Base-by-base conservation (phyloP, 129 eudicot species). In the Smallanthus sonchifolius region DNA sequence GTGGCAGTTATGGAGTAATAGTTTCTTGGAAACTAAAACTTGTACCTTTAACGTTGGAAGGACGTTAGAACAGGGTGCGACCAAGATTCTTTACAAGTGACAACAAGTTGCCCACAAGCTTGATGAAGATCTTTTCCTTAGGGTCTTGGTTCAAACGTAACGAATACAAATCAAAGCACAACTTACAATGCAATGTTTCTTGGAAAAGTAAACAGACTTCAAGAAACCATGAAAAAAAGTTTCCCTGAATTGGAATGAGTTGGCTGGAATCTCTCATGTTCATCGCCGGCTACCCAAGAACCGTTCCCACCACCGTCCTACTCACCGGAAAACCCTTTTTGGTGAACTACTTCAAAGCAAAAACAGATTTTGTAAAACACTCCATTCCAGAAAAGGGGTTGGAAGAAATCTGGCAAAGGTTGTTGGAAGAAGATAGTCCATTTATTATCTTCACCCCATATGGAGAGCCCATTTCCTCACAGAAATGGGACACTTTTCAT, bases 321-420 rank as follows among this genome's bases (percentile, higher is more conserved):
- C 66, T 60, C 5, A 15, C 66, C 8, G 66, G 66, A 10, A 60
- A 60, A 60, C 40, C 66, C 5, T 7, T 47, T 63, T 37, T 36
- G 13, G 3, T 63, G 45, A 63, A 14, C 45, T 63, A 36, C 69
- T 63, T 63, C 45, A 63, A 63, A 63, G 69, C 69, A 14, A 63
- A 63, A 36, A 36, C 69, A 36, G 69, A 63, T 63, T 63, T 63
- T 37, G 69, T 63, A 2, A 63, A 37, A 35, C 6, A 1, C 3
- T 47, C 69, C 5, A 63, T 63, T 37, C 47, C 47, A 14, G 45
- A 63, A 63, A 35, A 35, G 24, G 69, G 69, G 3, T 4, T 63
- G 13, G 45, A 63, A 63, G 69, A 13, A 36, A 63, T 37, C 2
- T 63, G 69, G 69, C 4, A 63, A n/a, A 36, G 45, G 5, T 15